Conservation (phyloP, 1,284 basidiomycete genomes). For the Ustilago curta region DNA sequence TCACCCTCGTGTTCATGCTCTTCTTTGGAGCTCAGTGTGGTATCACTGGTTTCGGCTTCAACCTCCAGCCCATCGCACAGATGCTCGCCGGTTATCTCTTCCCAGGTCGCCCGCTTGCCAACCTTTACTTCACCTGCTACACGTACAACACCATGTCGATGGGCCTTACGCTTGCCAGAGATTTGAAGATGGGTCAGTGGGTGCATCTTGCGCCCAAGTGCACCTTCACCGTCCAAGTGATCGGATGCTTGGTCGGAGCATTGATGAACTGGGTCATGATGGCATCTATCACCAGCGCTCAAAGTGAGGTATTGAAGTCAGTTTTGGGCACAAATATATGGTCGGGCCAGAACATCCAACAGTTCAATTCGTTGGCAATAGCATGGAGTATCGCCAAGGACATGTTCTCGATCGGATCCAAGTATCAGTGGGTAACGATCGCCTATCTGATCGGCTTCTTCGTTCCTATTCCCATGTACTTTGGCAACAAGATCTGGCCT, state of each 20-base stretch:
- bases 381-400: slow-evolving; percentile 51
- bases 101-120: slow-evolving; percentile 51
- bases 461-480: slow-evolving; percentile 32
- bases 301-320: slow-evolving; percentile 46
- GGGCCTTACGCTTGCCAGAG: slow-evolving; percentile 26
- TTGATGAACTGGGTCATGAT: slow-evolving; percentile 51
- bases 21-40: slow-evolving; percentile 31
- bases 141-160: slow-evolving; percentile 45
- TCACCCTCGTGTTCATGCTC: slow-evolving; percentile 32
- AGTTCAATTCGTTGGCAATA: slow-evolving; percentile 47
- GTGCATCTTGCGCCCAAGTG: slow-evolving; percentile 51
- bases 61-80: slow-evolving; percentile 51
- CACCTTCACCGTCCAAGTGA: slow-evolving; percentile 46
- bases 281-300: slow-evolving; percentile 20
- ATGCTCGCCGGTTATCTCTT: slow-evolving; percentile 53
- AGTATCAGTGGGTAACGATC: slow-evolving; percentile 42
- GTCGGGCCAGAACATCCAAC: slow-evolving; percentile 50
- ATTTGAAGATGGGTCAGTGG: slow-evolving; percentile 54
- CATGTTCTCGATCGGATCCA: slow-evolving; percentile 41
- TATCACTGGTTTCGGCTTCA: slow-evolving; percentile 43
- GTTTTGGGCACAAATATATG: slow-evolving; percentile 48
- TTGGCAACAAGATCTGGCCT: slow-evolving; percentile 38
- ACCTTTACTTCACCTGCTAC: slow-evolving; percentile 54
- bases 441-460: slow-evolving; percentile 28
- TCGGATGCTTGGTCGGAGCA: slow-evolving; percentile 46